Base-by-base conservation (phyloP, 2,329 filamentous ascomycete genomes). In the Penicillium aurantiogriseum region DNA sequence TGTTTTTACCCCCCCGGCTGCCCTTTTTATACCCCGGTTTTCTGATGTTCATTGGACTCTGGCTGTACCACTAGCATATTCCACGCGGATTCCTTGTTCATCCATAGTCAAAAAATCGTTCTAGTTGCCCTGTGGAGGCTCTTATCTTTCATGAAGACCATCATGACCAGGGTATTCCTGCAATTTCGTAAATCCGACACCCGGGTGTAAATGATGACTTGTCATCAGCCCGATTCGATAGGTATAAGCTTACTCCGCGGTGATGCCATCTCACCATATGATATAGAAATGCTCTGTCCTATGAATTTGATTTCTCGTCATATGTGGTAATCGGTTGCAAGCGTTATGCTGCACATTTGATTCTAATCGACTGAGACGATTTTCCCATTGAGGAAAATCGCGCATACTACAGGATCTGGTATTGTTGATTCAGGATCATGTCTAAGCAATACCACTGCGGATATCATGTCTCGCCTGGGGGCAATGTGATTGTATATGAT, bases 41-140 rank as follows among this genome's bases (percentile, higher is more conserved):
- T 56, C 65, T 60, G 63, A 67, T 66, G 61, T 65, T 67, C 42
- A 66, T 66, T 63, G 65, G 65, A 67, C 65, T 62, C 65, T 67
- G 65, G 65, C 56, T 67, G 65, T 67, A 67, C 65, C 58, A 67
- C 54, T 66, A 66, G 60, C 59, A 65, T 56, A 52, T 54, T 57
- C 43, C 52, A 48, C 56, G 54, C 47, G 63, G 60, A 59, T 56
- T 61, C 39, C 51, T 56, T 50, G 54, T 62, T 43, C 60, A 59
- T 49, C 49, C 51, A 56, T 62, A 60, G 56, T 58, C 56, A 51
- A 39, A 45, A 45, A 64, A 63, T 57, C 42, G 36, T 55, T 58
- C 59, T 59, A 35, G 25, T 66, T 56, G 45, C 57, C 51, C 35
- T 43, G 10, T 36, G 11, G 35, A 38, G 45, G 46, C 40, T 58